These are phyloP conservation scores for Sideroxylon spinosum DNA, from an alignment of 179 eudicot genomes.

Conservation along the genomic window DNA sequence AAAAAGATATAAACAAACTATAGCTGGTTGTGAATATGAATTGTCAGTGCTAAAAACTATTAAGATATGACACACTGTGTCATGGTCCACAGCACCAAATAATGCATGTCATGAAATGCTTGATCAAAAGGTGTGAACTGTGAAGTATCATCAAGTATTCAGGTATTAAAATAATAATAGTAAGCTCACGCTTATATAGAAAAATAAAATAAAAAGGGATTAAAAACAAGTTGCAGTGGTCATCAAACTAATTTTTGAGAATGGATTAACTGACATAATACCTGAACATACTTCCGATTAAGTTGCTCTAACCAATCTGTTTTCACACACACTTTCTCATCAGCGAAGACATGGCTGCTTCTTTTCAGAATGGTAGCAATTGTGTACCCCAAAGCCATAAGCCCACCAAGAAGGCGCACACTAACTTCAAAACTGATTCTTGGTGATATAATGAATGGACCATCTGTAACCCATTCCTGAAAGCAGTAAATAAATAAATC, in stretches of 20 bases:
- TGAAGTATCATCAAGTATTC: slow-evolving; percentile 1
- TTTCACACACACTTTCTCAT: slow-evolving; percentile 71
- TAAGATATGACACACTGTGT: neutral
- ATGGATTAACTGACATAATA: slow-evolving; percentile 20
- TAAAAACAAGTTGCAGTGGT: slow-evolving; percentile 1
- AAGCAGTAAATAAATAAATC: slow-evolving; percentile 25
- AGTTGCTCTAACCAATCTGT: slow-evolving; percentile 92
- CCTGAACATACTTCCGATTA: slow-evolving; percentile 86
- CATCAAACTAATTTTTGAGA: neutral
- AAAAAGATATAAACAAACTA: neutral
- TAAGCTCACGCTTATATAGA: neutral
- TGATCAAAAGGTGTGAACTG: neutral
- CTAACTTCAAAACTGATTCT: slow-evolving; percentile 95
- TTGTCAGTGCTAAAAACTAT: neutral
- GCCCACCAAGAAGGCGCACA: slow-evolving; percentile 94
- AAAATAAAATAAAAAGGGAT: too few species aligned
- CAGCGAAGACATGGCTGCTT: slow-evolving; percentile 77
- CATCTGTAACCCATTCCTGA: slow-evolving; percentile 98
- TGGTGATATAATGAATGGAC: slow-evolving; percentile 93
- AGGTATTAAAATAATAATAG: slow-evolving; percentile 8
- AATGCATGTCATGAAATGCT: neutral
- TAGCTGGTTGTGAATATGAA: neutral
- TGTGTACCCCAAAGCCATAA: slow-evolving; percentile 95
- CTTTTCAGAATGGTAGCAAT: slow-evolving; percentile 87
- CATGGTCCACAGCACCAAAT: slow-evolving; percentile 7